Percentiles rank a stretch among this genome's conserved stretches.
phyloP scores from a whole-genome alignment of 805 yeast species.

The Metschnikowia lochheadii region DNA sequence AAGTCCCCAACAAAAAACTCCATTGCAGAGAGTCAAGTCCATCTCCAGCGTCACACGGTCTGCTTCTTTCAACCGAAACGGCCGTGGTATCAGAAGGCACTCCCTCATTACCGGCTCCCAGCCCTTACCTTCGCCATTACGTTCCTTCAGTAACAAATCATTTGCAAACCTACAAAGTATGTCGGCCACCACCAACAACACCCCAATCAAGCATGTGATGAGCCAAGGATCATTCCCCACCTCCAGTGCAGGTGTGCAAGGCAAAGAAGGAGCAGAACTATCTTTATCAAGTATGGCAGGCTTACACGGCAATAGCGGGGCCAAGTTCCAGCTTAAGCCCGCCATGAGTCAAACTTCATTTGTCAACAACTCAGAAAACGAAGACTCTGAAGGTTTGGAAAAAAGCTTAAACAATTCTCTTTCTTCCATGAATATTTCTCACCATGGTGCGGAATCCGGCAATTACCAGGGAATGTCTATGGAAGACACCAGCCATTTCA shows the following conservation, averaged over 20 bases:
- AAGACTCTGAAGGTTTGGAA: slow-evolving; percentile 15
- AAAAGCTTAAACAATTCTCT: slow-evolving; percentile 35
- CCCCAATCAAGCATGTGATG: slow-evolving; percentile 29
- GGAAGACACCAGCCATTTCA: slow-evolving; percentile 5
- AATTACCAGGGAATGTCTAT: slow-evolving; percentile 8
- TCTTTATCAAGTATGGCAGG: slow-evolving; percentile 1
- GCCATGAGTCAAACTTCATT: slow-evolving; percentile 12
- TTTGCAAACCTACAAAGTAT: slow-evolving; percentile 33
- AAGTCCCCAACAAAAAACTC: slow-evolving; percentile 10
- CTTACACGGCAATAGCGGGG: background rate
- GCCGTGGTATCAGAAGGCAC: slow-evolving; percentile 60
- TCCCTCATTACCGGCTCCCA: slow-evolving; percentile 86
- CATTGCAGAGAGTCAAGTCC: slow-evolving; percentile 15
- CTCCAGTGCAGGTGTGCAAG: background rate
- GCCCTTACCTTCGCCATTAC: slow-evolving; percentile 84
- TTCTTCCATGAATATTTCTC: slow-evolving; percentile 41
- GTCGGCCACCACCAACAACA: slow-evolving; percentile 37
- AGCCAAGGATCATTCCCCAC: slow-evolving; percentile 18
- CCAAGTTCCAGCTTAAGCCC: slow-evolving; percentile 8
- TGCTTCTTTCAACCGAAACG: slow-evolving; percentile 40
- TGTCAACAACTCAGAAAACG: slow-evolving; percentile 15
- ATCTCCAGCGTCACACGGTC: slow-evolving; percentile 20
- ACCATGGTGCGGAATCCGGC: slow-evolving; percentile 18
- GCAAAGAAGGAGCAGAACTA: background rate
- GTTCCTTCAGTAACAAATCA: slow-evolving; percentile 46